phyloP scores from a whole-genome alignment of 148 eudicot genomes.

The Chenopodium formosanum region DNA sequence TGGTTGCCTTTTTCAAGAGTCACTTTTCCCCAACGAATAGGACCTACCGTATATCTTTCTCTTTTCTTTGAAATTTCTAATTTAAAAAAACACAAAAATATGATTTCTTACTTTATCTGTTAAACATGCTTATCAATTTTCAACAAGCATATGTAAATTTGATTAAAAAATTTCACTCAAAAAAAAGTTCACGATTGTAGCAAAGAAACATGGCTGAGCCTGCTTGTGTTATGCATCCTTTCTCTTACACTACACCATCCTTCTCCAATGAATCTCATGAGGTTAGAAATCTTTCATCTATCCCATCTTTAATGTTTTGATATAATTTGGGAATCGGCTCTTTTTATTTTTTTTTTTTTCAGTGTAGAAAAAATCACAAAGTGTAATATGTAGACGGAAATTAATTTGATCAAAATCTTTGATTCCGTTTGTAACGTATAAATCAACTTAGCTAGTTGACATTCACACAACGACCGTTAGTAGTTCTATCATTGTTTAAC shows the following conservation, averaged over 20 bases:
- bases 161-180: not conserved
- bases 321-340: too few relatives aligned
- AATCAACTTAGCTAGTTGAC: too few relatives aligned
- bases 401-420: too few relatives aligned
- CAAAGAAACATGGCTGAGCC: constrained; percentile 46
- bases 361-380: too few relatives aligned
- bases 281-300: constrained; percentile 30
- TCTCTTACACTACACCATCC: constrained; percentile 40
- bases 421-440: too few relatives aligned
- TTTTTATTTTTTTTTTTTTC: too few relatives aligned
- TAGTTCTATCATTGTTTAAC: too few relatives aligned
- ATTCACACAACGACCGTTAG: too few relatives aligned
- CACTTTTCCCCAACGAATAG: constrained; percentile 9
- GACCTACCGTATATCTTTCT: constrained; percentile 8
- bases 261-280: constrained; percentile 34
- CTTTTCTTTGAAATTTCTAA: constrained; percentile 45
- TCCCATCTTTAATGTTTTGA: not conserved
- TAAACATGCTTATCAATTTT: not conserved
- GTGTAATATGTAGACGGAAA: too few relatives aligned
- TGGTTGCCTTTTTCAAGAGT: not conserved
- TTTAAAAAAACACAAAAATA: constrained; percentile 13
- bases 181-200: not conserved
- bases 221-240: constrained; percentile 52
- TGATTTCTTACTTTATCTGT: not conserved
- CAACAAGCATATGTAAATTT: not conserved